Conservation (phyloP, 1,139 yeast genomes). For the Blastobotrys petasosporus region DNA sequence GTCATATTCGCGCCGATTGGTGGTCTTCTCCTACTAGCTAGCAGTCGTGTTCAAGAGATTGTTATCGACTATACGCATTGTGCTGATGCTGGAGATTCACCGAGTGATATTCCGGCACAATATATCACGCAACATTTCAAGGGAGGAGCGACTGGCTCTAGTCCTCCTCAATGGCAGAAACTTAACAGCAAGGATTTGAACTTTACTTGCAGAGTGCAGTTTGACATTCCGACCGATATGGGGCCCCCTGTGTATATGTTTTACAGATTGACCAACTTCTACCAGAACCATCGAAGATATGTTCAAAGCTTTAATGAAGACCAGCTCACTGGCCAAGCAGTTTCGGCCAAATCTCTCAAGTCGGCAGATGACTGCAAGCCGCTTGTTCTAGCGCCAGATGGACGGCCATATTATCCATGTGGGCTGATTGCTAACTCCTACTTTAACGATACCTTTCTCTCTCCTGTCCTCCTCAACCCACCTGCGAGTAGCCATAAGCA, state of each 20-base stretch:
- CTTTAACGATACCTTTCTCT: constrained; percentile 76
- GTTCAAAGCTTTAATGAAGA: constrained; percentile 88
- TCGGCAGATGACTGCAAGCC: constrained; percentile 90
- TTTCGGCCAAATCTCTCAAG: constrained; percentile 50
- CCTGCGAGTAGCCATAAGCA: constrained; percentile 31
- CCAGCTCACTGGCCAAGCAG: constrained; percentile 74
- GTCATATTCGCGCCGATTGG: constrained; percentile 88
- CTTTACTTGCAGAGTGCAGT: constrained; percentile 59
- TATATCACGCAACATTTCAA: constrained; percentile 51
- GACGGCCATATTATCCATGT: constrained; percentile 72
- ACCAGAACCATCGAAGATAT: constrained; percentile 90
- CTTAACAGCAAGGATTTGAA: constrained; percentile 33
- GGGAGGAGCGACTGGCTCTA: constrained; percentile 25
- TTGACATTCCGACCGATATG: constrained; percentile 67
- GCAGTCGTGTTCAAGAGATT: constrained; percentile 70
- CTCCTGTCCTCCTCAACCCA: constrained; percentile 45
- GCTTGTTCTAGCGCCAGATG: constrained; percentile 48
- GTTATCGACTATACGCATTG: constrained; percentile 80
- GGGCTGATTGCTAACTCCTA: constrained; percentile 91
- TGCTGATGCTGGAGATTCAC: constrained; percentile 53
- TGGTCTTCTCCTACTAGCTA: constrained; percentile 80
- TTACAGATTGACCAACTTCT: constrained; percentile 75
- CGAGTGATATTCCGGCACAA: constrained; percentile 56
- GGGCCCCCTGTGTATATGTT: constrained; percentile 73
- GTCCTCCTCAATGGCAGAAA: constrained; percentile 63